Evolutionary conservation across 257 asterid species (phyloP), one percentile per base, ranked within the genome.

Genomic region (Nicotiana noctiflora): DNA sequence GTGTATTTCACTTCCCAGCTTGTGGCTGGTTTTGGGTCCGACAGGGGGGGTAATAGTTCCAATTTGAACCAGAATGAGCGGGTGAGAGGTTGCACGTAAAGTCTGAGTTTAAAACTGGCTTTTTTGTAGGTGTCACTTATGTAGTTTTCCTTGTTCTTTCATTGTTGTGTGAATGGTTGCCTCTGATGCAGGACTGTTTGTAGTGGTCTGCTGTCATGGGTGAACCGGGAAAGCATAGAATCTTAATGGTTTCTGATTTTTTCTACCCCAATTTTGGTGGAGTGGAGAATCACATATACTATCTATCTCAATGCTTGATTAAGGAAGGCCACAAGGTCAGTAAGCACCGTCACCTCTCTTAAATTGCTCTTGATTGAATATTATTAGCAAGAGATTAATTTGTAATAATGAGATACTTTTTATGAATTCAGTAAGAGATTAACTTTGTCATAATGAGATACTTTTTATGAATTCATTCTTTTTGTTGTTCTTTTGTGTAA

Each of bases 191-290:
- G 79, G 37, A 74, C 46, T 10, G 21, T 44, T 31, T 0, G 8
- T 37, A 17, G 55, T 13, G 59, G 31, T 7, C 61, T 14, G 62
- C 25, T 15, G 55, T 67, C 68, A 95, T 93, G 98, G 86, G 61
- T 74, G 86, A 85, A 61, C 86, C 32, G 44, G 86, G 81, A 84
- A 90, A 84, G 81, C 96, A 91, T 79, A 89, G 92, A 57, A 89
- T 92, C 82, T 86, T 94, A 67, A 95, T 92, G 97, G 98, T 92
- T 61, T 95, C 97, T 23, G 97, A 96, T 84, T 95, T 94, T 84
- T 94, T 94, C 89, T 94, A 87, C 86, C 98, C 99, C 82, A 96
- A 92, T 86, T 95, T 95, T 55, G 98, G 99, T 52, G 98, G 99
- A 6, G 98, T 94, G 46, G 98, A 96, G 88, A 94, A 90, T 88